Evolutionary conservation across 2,329 filamentous ascomycete species (phyloP), one percentile per base, ranked within the genome.

Genomic region (Biscogniauxia marginata): DNA sequence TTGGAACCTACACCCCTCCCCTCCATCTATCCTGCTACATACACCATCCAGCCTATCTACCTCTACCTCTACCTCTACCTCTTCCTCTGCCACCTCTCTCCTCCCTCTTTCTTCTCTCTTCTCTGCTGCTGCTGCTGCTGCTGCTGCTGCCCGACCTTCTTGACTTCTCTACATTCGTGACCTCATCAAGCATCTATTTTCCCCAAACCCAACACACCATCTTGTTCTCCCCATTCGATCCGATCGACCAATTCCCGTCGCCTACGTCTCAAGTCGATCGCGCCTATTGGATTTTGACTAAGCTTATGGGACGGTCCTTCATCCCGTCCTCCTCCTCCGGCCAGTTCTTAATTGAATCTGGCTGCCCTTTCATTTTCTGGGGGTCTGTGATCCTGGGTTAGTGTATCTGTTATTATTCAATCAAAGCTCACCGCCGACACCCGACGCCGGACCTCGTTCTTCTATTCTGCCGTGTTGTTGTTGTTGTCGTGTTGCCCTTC

Each of bases 271-370:
- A 6, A 19, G 23, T 46, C 48, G 47, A 54, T 55, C 52, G 55
- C 53, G 49, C 53, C 54, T 30, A 58, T 65, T 60, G 58, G 56
- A 46, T 49, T 61, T 63, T 45, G 39, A 53, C 53, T 55, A 61
- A 54, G 44, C 54, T 47, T 53, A 51, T 60, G 64, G 62, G 54
- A 62, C 63, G 49, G 55, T 61, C 55, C n/a, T 54, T 54, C 34
- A 53, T 51, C 53, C 39, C 49, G 52, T 55, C 51, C 52, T 49
- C 25, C 57, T n/a, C 52, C 55, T 60, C 58, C 57, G 58, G 65
- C 59, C 65, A 71, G 63, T 70, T 71, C 70, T 72, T 72, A 58
- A 65, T 62, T 72, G 70, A 70, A 69, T 71, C 60, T 70, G 68
- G 66, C 62, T 61, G 62, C 23, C 30, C 34, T 59, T 55, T 54